Base-by-base conservation (phyloP, 2,329 filamentous ascomycete species). In the Neofusicoccum ribis region DNA sequence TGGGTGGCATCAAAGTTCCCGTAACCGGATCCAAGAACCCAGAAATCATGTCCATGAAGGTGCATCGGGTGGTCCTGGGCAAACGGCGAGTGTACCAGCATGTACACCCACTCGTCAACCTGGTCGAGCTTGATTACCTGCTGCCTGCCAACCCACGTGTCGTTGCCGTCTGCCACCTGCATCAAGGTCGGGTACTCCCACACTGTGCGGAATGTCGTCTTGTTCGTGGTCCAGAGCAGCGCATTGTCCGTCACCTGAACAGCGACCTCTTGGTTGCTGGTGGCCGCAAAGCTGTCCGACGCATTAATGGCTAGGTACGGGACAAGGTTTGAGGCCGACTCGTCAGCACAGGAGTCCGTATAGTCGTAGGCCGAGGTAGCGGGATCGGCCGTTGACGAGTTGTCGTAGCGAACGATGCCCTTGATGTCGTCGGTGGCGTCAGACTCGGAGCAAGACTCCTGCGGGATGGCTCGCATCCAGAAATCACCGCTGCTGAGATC, bases 141-240 rank as follows among this genome's bases (percentile, higher is more conserved):
- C 3, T 36, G 46, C 12, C 39, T 58, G 51, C 47, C 20, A 12
- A 51, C 58, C 50, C 56, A 75, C 54, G 68, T 51, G 5, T 64
- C 65, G n/a, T 67, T 68, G 15, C 70, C 70, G 46, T 77, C 70
- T 11, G 73, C 56, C 8, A 81, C 72, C 34, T 74, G 68, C 61
- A 76, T 71, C 1, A 80, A 69, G 2, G 77, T 79, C 1, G 79
- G 79, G 12, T 71, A 68, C 7, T 72, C 70, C 68, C 77, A 73
- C 63, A 80, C 72, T 27, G 79, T 68, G 3, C 67, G 49, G 68
- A 80, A 76, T 3, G 73, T 69, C 2, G 67, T 71, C 31, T 70
- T 73, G 65, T 80, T 76, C 65, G 80, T 73, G 27, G 75, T 71
- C 79, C 78, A 80, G 65, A 77, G 77, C 11, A 80, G 73, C 3